These are phyloP conservation scores for Tilletia caries DNA, from an alignment of 1,284 basidiomycete species.

Conservation along the genomic window DNA sequence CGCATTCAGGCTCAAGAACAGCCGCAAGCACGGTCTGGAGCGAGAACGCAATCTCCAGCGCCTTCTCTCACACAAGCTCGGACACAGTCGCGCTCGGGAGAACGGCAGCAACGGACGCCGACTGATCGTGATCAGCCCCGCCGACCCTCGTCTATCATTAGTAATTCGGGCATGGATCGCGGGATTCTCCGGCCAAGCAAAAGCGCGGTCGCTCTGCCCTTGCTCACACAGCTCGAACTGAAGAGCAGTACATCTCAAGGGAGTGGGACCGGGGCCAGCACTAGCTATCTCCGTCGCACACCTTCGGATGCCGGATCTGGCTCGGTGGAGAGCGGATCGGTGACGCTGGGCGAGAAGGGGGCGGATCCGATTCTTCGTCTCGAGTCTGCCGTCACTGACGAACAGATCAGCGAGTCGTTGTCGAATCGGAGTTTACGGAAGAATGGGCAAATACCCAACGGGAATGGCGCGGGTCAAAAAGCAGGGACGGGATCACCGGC, in stretches of 20 bases:
- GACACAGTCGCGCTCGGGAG: slow-evolving; percentile 10
- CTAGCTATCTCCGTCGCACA: slow-evolving; percentile 3
- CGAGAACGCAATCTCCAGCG: not conserved
- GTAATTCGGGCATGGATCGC: slow-evolving; percentile 16
- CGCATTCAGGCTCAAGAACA: not conserved
- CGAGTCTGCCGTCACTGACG: not conserved
- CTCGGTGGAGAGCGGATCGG: not conserved
- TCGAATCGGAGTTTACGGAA: not conserved
- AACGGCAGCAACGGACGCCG: not conserved
- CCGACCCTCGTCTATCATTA: not conserved
- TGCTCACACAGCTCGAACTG: slow-evolving; percentile 57
- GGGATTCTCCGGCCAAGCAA: slow-evolving; percentile 62
- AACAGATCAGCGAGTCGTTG: not conserved
- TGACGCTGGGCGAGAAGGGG: slow-evolving; percentile 1
- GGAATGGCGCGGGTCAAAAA: too few species aligned
- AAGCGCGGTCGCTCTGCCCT: slow-evolving; percentile 63
- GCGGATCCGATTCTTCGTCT: slow-evolving; percentile 6
- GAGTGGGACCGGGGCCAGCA: not conserved
- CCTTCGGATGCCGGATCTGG: slow-evolving; percentile 5
- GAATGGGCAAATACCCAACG: too few species aligned
- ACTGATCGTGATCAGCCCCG: not conserved
- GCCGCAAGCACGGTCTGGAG: too few species aligned
- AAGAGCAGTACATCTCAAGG: slow-evolving; percentile 21
- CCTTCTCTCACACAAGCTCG: not conserved
- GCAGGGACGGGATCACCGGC: not conserved